Conservation (phyloP, 495 filamentous ascomycete species). For the Hyaloscypha variabilis region DNA sequence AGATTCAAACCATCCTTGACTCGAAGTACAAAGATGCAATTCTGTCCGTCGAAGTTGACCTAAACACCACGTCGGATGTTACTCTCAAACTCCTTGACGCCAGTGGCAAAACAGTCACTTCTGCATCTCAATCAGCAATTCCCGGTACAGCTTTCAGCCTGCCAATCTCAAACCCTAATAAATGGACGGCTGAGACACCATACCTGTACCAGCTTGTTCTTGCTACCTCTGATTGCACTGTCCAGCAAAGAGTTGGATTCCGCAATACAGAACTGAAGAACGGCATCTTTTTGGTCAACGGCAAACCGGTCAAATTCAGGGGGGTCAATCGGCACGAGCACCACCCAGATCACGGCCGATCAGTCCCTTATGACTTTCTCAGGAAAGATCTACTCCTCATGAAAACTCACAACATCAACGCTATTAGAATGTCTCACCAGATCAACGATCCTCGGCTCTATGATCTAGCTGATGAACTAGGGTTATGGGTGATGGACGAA, state of each 20-base stretch:
- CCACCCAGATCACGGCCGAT: constrained; percentile 59
- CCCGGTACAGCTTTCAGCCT: constrained; percentile 19
- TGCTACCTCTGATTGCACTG: constrained; percentile 39
- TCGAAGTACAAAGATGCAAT: constrained; percentile 55
- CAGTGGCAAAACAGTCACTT: constrained; percentile 16
- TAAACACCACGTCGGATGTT: constrained; percentile 37
- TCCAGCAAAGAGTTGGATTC: constrained; percentile 61
- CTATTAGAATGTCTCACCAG: constrained; percentile 67
- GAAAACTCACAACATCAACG: constrained; percentile 71
- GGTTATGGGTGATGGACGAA: constrained; percentile 73
- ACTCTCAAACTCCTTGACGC: constrained; percentile 39
- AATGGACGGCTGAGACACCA: constrained; percentile 74
- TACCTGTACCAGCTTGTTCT: constrained; percentile 58
- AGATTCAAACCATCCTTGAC: constrained; percentile 58
- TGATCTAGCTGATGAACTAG: constrained; percentile 68
- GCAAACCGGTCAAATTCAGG: constrained; percentile 58
- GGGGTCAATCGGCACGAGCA: constrained; percentile 75
- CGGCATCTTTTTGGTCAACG: constrained; percentile 64
- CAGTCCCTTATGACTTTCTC: constrained; percentile 59
- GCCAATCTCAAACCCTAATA: constrained; percentile 33
- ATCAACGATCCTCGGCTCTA: constrained; percentile 63
- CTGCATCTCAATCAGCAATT: constrained; percentile 25
- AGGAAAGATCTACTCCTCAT: constrained; percentile 62
- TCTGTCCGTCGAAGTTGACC: constrained; percentile 49
- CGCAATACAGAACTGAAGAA: constrained; percentile 57